Conservation (phyloP, 805 yeast species). For the Suhomyces sp. region DNA sequence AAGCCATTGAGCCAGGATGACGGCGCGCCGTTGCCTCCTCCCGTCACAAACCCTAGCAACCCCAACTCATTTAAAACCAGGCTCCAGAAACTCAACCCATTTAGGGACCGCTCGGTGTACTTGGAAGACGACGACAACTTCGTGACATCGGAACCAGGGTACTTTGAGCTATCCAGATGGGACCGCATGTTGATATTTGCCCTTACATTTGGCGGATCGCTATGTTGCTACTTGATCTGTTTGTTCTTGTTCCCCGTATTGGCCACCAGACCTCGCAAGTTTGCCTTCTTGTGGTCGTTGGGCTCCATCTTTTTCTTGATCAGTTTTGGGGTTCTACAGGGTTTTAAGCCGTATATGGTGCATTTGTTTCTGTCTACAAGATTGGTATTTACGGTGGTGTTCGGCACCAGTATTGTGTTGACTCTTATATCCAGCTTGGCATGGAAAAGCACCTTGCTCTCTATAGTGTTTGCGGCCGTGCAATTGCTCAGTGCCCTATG, state of each 20-base stretch:
- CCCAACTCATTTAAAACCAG: slow-evolving; percentile 25
- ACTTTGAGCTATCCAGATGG: slow-evolving; percentile 43
- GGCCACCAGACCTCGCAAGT: slow-evolving; percentile 42
- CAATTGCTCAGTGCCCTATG: slow-evolving; percentile 42
- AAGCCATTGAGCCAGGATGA: slow-evolving; percentile 33
- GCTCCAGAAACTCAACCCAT: slow-evolving; percentile 39
- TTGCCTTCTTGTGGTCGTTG: slow-evolving; percentile 47
- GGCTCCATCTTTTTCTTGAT: slow-evolving; percentile 46
- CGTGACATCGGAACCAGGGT: slow-evolving; percentile 44
- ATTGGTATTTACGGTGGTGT: slow-evolving; percentile 36
- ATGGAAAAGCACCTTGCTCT: slow-evolving; percentile 36
- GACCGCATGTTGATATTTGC: slow-evolving; percentile 47
- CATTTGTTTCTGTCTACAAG: slow-evolving; percentile 44
- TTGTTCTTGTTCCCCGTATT: slow-evolving; percentile 43
- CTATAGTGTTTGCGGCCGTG: slow-evolving; percentile 39
- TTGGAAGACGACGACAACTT: slow-evolving; percentile 42
- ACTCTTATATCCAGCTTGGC: slow-evolving; percentile 37
- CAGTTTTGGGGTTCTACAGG: slow-evolving; percentile 46
- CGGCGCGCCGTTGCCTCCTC: slow-evolving; percentile 36
- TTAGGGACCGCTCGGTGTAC: slow-evolving; percentile 34
- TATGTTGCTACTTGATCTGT: slow-evolving; percentile 41
- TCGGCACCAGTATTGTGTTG: slow-evolving; percentile 37
- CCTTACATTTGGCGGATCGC: slow-evolving; percentile 42
- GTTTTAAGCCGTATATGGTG: slow-evolving; percentile 37
- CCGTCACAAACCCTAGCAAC: slow-evolving; percentile 27